Evolutionary conservation across 1,284 basidiomycete genomes (phyloP).

Genomic region (Ceratobasidium sp.): DNA sequence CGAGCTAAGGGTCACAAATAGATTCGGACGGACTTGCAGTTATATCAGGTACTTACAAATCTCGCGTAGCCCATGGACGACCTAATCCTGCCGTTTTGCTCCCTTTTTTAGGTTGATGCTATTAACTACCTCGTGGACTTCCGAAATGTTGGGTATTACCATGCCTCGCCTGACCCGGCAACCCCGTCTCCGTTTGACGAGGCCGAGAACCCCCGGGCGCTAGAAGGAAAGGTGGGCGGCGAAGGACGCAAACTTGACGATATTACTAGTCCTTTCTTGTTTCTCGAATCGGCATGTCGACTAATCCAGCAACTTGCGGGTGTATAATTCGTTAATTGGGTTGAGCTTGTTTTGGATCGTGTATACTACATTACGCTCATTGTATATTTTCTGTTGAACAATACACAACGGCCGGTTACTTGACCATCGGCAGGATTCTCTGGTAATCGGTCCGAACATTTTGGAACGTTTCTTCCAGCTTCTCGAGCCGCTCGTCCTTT

Average conservation of each 20-base stretch:
- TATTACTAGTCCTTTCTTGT: constrained; percentile 88
- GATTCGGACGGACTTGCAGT: constrained; percentile 96
- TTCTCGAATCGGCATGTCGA: constrained; percentile 92
- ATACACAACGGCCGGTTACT: constrained; percentile 16
- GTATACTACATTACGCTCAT: constrained; percentile 28
- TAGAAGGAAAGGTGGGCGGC: constrained; percentile 5
- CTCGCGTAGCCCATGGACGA: constrained; percentile 13
- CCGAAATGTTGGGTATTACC: constrained; percentile 64
- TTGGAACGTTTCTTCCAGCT: constrained; percentile 93
- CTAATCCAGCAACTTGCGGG: constrained; percentile 82
- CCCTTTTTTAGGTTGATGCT: constrained; percentile 68
- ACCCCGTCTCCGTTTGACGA: constrained; percentile 24
- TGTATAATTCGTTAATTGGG: constrained; percentile 45
- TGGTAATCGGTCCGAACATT: constrained; percentile 86
- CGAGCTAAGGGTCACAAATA: constrained; percentile 48
- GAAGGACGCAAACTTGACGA: constrained; percentile 58
- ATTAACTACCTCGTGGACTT: constrained; percentile 99
- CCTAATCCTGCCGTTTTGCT: neutral
- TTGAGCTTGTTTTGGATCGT: neutral
- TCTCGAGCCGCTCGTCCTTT: constrained; percentile 83
- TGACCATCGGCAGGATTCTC: constrained; percentile 72
- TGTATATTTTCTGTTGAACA: neutral
- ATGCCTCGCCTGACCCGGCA: constrained; percentile 6
- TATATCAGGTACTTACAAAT: constrained; percentile 71
- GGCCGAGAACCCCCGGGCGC: neutral